Base-by-base conservation (phyloP, 2,329 filamentous ascomycete species). In the Pestalotiopsis sp. region DNA sequence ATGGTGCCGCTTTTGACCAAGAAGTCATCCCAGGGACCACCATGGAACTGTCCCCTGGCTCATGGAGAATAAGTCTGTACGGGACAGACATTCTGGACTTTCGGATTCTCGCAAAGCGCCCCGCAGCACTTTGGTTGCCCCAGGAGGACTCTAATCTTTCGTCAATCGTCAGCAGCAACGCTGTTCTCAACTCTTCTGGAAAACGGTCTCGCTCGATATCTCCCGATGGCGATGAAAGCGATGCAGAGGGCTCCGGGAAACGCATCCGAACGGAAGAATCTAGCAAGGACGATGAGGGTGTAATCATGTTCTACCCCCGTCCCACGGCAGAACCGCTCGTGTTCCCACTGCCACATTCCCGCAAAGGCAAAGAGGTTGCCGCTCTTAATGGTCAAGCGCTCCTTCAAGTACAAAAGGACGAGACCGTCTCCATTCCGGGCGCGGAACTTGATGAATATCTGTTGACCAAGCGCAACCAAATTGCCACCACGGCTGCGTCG, bases 401-500 rank as follows among this genome's bases (percentile, higher is more conserved):
- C 1, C 75, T 89, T 17, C 85, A 88, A 45, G 77, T 88, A 58
- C 79, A 85, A 69, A 77, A 81, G 67, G 84, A 84, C 39, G 82
- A 88, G 62, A 86, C 85, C 0, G 79, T 86, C 12, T 79, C 80
- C 20, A 80, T 89, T 3, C 82, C 85, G 1, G 83, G 84, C 49
- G 82, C 84, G 71, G 86, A 87, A 72, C 77, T 87, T 6, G 85
- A 88, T 72, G 77, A 83, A 67, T 90, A 89, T 70, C 82, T 82
- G 66, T 78, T 90, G 70, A 88, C 85, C 49, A 89, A 87, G 75
- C 81, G 82, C 49, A 83, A 88, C 17, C 83, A 84, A n/a, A 89
- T 90, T 66, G 87, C 87, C 4, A 83, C 84, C 1, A 87, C 86
- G 1, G 80, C 81, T 3, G 80, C 87, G 20, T 89, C 87, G 4